Percentiles rank a stretch among this genome's conserved stretches.
These are phyloP conservation scores for Gossypium australe DNA, from an alignment of 345 rosid genomes.

Conservation along the genomic window DNA sequence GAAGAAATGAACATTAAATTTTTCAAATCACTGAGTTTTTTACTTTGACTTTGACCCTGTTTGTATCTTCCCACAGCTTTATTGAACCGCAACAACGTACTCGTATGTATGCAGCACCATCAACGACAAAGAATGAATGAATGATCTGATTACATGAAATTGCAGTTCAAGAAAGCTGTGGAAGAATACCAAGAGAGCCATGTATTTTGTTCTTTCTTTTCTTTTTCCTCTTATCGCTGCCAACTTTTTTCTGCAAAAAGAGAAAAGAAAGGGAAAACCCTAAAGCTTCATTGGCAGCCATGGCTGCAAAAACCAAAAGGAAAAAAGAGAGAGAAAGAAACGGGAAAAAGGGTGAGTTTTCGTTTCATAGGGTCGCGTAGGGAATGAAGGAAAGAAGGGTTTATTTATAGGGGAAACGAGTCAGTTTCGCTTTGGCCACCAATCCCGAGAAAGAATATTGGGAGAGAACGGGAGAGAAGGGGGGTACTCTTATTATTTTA, in stretches of 20 bases:
- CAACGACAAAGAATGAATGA: background rate
- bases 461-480: constrained; percentile 9
- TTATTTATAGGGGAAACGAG: constrained; percentile 11
- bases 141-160: constrained; percentile 1
- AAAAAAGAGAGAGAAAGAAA: background rate
- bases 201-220: background rate
- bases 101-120: background rate
- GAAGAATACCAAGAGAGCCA: constrained; percentile 85
- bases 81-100: constrained; percentile 56
- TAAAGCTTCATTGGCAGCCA: constrained; percentile 2
- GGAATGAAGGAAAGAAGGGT: constrained; percentile 12
- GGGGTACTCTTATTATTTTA: constrained; percentile 19
- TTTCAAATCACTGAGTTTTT: background rate
- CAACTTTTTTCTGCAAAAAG: background rate
- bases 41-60: constrained; percentile 34
- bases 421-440: constrained; percentile 46
- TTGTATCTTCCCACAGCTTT: constrained; percentile 96
- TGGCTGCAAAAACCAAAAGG: background rate
- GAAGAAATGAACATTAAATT: background rate
- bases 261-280: background rate
- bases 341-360: background rate
- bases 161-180: constrained; percentile 99
- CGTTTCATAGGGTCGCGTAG: constrained; percentile 18
- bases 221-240: background rate
- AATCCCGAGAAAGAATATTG: constrained; percentile 96